Evolutionary conservation across 768 basidiomycete species (phyloP).

Genomic region (Cubamyces sp.): DNA sequence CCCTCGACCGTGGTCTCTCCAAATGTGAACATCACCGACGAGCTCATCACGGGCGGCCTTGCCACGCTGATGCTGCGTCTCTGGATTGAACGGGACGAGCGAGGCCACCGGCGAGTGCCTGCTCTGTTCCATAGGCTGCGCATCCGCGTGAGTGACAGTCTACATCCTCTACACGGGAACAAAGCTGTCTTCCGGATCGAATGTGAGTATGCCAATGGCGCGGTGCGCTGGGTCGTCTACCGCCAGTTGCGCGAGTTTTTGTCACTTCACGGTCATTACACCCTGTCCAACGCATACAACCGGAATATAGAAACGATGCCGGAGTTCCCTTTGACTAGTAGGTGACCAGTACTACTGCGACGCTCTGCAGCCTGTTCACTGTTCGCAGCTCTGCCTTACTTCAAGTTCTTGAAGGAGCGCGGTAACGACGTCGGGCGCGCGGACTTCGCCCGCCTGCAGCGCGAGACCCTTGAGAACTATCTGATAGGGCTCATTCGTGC

Average conservation of each 20-base stretch:
- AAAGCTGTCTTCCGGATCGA: constrained; percentile 90
- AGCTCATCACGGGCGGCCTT: constrained; percentile 79
- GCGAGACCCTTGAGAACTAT: constrained; percentile 86
- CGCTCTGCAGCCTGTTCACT: background rate
- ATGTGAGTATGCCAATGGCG: constrained; percentile 95
- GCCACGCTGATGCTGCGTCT: constrained; percentile 78
- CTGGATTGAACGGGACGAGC: constrained; percentile 89
- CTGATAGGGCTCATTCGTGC: constrained; percentile 85
- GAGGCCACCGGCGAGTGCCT: constrained; percentile 79
- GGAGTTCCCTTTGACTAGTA: constrained; percentile 88
- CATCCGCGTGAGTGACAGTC: constrained; percentile 83
- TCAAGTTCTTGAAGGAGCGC: constrained; percentile 76
- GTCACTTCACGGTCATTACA: constrained; percentile 87
- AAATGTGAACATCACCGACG: constrained; percentile 77
- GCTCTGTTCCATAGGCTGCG: constrained; percentile 78
- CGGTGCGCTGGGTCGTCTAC: constrained; percentile 93
- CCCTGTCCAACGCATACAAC: constrained; percentile 80
- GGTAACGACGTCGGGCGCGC: constrained; percentile 58
- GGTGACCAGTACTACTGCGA: constrained; percentile 20
- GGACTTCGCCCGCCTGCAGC: constrained; percentile 82
- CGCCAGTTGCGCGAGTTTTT: constrained; percentile 92
- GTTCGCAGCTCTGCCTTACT: constrained; percentile 77
- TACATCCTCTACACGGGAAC: constrained; percentile 76
- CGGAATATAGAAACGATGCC: constrained; percentile 78
- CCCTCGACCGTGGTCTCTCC: constrained; percentile 55